phyloP scores from a whole-genome alignment of 176 grass and related monocot genomes.

The Ananas comosus region DNA sequence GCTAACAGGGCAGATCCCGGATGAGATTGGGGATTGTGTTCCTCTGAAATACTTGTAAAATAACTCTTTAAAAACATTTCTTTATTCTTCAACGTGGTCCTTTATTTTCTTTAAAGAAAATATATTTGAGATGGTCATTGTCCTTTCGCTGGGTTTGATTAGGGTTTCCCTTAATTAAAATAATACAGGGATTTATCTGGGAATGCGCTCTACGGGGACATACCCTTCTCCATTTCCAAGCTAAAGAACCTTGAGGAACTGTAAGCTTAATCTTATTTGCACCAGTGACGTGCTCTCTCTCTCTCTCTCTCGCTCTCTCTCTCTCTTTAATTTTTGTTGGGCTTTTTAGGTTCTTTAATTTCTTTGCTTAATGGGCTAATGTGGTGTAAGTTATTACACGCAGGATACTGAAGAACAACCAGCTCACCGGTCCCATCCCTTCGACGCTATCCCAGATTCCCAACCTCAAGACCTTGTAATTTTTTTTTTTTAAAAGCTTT shows the following conservation, averaged over 20 bases:
- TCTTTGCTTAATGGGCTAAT: constrained; percentile 7
- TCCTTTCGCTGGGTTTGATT: constrained; percentile 15
- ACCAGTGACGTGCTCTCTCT: neutral
- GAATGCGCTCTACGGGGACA: constrained; percentile 84
- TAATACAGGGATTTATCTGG: constrained; percentile 77
- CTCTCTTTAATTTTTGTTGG: too few species aligned
- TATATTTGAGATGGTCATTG: constrained; percentile 24
- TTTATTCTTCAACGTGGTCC: constrained; percentile 11
- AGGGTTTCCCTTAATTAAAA: constrained; percentile 9
- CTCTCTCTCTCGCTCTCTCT: too few species aligned
- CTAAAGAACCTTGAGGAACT: constrained; percentile 91
- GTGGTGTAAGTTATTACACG: constrained; percentile 2
- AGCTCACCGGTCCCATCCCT: constrained; percentile 91
- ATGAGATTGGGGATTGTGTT: constrained; percentile 91
- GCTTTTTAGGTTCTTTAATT: neutral
- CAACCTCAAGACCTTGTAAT: constrained; percentile 90
- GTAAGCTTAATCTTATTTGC: constrained; percentile 36
- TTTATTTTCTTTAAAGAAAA: neutral
- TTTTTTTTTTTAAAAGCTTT: too few species aligned
- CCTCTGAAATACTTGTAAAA: constrained; percentile 76
- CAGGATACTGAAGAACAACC: constrained; percentile 95
- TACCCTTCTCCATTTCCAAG: constrained; percentile 96
- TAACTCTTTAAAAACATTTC: constrained; percentile 17
- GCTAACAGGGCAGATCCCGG: constrained; percentile 88
- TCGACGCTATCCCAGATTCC: constrained; percentile 97